Percentiles rank a stretch among this genome's conserved stretches.
Evolutionary conservation across 495 filamentous ascomycete species (phyloP).

Genomic region (Aspergillus sclerotioniger): DNA sequence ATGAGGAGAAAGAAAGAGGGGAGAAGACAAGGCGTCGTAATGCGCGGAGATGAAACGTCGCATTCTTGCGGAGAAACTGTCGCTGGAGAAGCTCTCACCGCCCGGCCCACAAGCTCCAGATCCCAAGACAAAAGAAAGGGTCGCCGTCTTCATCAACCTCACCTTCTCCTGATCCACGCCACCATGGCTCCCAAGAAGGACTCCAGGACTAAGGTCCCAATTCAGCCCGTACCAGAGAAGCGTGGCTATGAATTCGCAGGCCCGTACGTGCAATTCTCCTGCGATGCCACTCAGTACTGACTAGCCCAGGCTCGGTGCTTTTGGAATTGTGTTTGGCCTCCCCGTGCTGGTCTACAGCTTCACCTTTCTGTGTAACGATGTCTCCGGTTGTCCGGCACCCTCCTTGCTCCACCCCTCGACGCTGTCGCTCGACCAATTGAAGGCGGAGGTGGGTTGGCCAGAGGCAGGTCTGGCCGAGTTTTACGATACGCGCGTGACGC

Average conservation of each 20-base stretch:
- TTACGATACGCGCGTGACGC: constrained; percentile 55
- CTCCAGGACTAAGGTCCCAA: constrained; percentile 20
- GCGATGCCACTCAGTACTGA: constrained; percentile 21
- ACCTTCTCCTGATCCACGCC: neutral
- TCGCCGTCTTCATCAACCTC: neutral
- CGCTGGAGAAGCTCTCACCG: neutral
- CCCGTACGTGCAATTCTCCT: constrained; percentile 61
- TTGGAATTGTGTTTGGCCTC: constrained; percentile 70
- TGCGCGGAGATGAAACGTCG: constrained; percentile 18
- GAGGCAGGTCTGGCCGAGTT: constrained; percentile 62
- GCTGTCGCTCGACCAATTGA: constrained; percentile 67
- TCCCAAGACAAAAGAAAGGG: no score
- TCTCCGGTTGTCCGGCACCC: constrained; percentile 86
- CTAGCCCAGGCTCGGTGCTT: constrained; percentile 64
- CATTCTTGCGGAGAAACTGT: constrained; percentile 16
- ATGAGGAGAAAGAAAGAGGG: constrained; percentile 12
- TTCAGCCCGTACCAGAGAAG: constrained; percentile 45
- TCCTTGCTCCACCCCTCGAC: constrained; percentile 75
- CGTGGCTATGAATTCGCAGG: constrained; percentile 81
- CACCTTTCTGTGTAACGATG: constrained; percentile 86
- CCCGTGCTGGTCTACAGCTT: constrained; percentile 72
- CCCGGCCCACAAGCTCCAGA: constrained; percentile 1
- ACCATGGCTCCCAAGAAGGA: constrained; percentile 33
- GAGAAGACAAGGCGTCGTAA: constrained; percentile 6
- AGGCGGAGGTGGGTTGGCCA: constrained; percentile 78